Evolutionary conservation across 176 grass and related monocot genomes (phyloP).

Genomic region (Carex kokanica): DNA sequence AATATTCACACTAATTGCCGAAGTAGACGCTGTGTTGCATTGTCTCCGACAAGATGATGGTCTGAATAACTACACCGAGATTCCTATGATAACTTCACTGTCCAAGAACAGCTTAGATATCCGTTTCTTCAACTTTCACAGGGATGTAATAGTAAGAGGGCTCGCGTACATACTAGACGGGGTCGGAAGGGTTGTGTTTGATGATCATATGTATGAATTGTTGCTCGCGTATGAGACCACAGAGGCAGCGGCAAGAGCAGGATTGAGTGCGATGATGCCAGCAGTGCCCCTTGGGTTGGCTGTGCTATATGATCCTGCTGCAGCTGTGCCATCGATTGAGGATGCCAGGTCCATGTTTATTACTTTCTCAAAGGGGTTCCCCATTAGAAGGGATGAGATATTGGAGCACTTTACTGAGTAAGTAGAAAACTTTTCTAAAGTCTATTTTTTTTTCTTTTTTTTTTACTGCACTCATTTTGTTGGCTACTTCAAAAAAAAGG

Average conservation of each 20-base stretch:
- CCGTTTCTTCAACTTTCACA: conserved; percentile 44
- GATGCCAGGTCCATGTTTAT: conserved; percentile 65
- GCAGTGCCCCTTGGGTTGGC: conserved; percentile 19
- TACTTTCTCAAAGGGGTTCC: conserved; percentile 43
- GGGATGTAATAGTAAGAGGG: conserved; percentile 29
- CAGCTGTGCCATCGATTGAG: neutral
- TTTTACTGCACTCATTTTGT: neutral
- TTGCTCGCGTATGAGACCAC: conserved; percentile 15
- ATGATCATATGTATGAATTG: conserved; percentile 29
- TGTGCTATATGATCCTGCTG: neutral
- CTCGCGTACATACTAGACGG: conserved; percentile 33
- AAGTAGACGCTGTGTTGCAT: conserved; percentile 38
- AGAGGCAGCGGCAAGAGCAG: neutral
- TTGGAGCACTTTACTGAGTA: conserved; percentile 54
- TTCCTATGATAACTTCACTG: conserved; percentile 38
- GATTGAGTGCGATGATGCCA: neutral
- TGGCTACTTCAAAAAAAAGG: neutral
- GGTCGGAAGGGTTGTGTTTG: conserved; percentile 42
- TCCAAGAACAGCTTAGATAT: conserved; percentile 22
- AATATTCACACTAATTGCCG: conserved; percentile 4
- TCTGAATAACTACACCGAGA: neutral
- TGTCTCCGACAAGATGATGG: conserved; percentile 29
- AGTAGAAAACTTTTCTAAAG: neutral
- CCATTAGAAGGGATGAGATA: conserved; percentile 44
- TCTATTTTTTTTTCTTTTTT: conserved; percentile 11